These are phyloP conservation scores for Daldinia bambusicola DNA, from an alignment of 495 filamentous ascomycete genomes.

Conservation along the genomic window DNA sequence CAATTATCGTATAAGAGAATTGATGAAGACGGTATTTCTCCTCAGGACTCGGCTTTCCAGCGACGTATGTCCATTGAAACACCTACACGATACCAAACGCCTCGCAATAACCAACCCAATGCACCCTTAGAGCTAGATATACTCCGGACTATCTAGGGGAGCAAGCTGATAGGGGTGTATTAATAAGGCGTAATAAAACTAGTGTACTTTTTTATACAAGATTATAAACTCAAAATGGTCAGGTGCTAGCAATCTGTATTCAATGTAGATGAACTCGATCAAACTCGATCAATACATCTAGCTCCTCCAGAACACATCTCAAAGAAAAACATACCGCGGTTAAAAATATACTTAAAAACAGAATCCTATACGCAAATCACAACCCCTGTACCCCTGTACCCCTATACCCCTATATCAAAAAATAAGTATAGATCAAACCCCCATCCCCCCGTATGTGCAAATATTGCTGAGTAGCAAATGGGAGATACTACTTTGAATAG, in stretches of 20 bases:
- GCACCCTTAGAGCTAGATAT: neutral
- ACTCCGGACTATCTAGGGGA: neutral
- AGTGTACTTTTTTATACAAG: neutral
- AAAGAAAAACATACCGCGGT: no score
- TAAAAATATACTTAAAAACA: no score
- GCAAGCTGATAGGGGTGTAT: neutral
- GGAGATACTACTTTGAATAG: no score
- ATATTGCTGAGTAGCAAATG: no score
- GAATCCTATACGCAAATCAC: no score
- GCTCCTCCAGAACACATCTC: no score
- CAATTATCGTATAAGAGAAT: neutral
- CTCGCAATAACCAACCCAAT: neutral
- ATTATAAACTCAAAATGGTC: neutral
- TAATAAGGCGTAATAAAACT: neutral
- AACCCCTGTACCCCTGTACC: no score
- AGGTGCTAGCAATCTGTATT: neutral
- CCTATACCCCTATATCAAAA: no score
- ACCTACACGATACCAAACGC: neutral
- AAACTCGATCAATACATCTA: no score
- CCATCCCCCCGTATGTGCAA: no score
- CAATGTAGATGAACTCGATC: no score
- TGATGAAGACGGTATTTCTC: neutral
- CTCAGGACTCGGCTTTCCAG: neutral
- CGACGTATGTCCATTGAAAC: neutral
- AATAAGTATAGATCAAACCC: no score